phyloP scores from a whole-genome alignment of 768 basidiomycete genomes.

The Bullera alba region DNA sequence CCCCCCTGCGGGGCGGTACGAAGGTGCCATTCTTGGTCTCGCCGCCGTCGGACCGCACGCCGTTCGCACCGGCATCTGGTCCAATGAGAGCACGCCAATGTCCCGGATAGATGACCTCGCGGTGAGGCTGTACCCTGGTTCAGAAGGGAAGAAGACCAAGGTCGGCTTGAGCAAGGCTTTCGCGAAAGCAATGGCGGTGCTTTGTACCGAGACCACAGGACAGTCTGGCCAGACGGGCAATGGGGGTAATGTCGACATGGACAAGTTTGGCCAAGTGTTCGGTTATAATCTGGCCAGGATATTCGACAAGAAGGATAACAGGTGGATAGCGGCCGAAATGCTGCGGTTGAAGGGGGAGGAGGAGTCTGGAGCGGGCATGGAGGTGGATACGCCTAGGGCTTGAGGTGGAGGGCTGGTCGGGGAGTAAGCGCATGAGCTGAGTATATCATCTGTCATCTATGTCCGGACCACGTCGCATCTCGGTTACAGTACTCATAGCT shows the following conservation, averaged over 20 bases:
- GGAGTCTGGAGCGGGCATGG: slow-evolving; percentile 5
- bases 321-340: slow-evolving; percentile 26
- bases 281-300: slow-evolving; percentile 16
- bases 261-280: slow-evolving; percentile 14
- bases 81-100: slow-evolving; percentile 26
- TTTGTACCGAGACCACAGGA: too few species aligned
- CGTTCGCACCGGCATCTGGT: slow-evolving; percentile 22
- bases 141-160: slow-evolving; percentile 2
- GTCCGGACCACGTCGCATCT: too few species aligned
- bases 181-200: slow-evolving; percentile 7
- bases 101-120: slow-evolving; percentile 39
- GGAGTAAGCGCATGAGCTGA: too few species aligned
- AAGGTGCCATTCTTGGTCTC: slow-evolving; percentile 82
- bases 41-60: slow-evolving; percentile 72
- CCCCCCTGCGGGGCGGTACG: slow-evolving; percentile 63
- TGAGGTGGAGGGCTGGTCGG: neutral
- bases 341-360: slow-evolving; percentile 15
- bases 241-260: slow-evolving; percentile 3
- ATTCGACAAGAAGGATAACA: slow-evolving; percentile 24
- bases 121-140: slow-evolving; percentile 26
- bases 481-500: too few species aligned
- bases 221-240: too few species aligned
- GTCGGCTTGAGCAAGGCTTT: slow-evolving; percentile 24
- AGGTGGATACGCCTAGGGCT: neutral
- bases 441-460: too few species aligned